Percentiles rank a stretch among this genome's conserved stretches.
Conservation (phyloP, 2,329 filamentous ascomycete species). For the Aspergillus sp. region DNA sequence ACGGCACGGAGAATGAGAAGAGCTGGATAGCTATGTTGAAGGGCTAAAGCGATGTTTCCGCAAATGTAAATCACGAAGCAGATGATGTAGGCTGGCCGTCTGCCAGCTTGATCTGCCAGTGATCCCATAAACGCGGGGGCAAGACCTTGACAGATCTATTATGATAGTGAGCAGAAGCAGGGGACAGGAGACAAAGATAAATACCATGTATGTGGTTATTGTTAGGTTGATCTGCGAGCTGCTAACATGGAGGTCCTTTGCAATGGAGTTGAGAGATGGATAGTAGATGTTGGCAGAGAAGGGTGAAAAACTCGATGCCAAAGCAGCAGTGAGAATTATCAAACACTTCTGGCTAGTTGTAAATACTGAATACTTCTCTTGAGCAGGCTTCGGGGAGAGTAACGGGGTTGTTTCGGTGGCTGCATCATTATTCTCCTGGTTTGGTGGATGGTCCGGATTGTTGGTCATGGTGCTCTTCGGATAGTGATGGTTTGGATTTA, state of each 20-base stretch:
- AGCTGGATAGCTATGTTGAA: conserved; percentile 33
- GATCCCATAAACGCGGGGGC: conserved; percentile 45
- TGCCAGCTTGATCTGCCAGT: conserved; percentile 43
- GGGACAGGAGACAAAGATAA: not conserved
- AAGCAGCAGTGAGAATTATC: conserved; percentile 33
- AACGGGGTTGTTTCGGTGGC: conserved; percentile 13
- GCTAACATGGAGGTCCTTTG: conserved; percentile 23
- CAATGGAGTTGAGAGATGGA: conserved; percentile 32
- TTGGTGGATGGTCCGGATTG: not conserved
- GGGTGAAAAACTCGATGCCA: conserved; percentile 39
- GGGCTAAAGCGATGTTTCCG: conserved; percentile 37
- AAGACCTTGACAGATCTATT: conserved; percentile 47
- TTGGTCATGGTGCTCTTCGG: too few relatives aligned
- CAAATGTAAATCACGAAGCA: conserved; percentile 40
- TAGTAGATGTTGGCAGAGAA: conserved; percentile 43
- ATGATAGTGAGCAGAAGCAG: not conserved
- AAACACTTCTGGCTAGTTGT: conserved; percentile 27
- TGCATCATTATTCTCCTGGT: not conserved
- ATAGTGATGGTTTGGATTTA: too few relatives aligned
- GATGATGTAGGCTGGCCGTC: conserved; percentile 45
- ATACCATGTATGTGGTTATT: conserved; percentile 30
- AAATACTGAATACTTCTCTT: conserved; percentile 25
- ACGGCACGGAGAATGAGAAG: conserved; percentile 37
- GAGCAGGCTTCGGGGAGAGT: not conserved
- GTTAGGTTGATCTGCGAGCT: conserved; percentile 21